Evolutionary conservation across 805 yeast genomes (phyloP).

Genomic region (Cyberlindnera mycetangii): DNA sequence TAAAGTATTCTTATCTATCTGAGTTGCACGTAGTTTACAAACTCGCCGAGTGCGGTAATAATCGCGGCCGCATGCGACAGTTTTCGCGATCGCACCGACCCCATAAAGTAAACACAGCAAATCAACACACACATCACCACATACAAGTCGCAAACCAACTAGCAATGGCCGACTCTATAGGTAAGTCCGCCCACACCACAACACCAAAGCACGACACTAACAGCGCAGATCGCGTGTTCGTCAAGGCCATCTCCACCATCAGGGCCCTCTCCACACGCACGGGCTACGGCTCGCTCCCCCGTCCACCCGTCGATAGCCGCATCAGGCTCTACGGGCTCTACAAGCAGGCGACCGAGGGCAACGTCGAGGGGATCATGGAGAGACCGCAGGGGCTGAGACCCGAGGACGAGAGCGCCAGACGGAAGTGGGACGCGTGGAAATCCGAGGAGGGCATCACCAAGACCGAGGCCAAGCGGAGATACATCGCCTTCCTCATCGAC

Average conservation of each 20-base stretch:
- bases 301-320: slow-evolving; percentile 73
- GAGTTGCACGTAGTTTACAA: neutral
- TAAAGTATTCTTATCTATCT: neutral
- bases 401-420: slow-evolving; percentile 64
- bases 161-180: slow-evolving; percentile 53
- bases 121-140: neutral
- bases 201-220: no score
- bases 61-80: slow-evolving; percentile 2
- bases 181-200: no score
- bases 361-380: slow-evolving; percentile 65
- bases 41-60: neutral
- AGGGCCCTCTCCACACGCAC: slow-evolving; percentile 65
- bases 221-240: slow-evolving; percentile 65
- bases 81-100: no score
- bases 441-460: slow-evolving; percentile 62
- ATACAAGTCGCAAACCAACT: neutral
- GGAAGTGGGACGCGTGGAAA: slow-evolving; percentile 82
- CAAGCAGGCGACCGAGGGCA: slow-evolving; percentile 86
- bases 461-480: slow-evolving; percentile 71
- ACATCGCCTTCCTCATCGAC: slow-evolving; percentile 64
- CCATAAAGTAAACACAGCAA: slow-evolving; percentile 3
- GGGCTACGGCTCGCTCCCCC: slow-evolving; percentile 59
- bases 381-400: slow-evolving; percentile 58
- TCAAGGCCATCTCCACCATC: slow-evolving; percentile 77
- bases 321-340: slow-evolving; percentile 75